Evolutionary conservation across 202 grass and related monocot species (phyloP), one percentile per base, ranked within the genome.

Genomic region (Carex arenaria): DNA sequence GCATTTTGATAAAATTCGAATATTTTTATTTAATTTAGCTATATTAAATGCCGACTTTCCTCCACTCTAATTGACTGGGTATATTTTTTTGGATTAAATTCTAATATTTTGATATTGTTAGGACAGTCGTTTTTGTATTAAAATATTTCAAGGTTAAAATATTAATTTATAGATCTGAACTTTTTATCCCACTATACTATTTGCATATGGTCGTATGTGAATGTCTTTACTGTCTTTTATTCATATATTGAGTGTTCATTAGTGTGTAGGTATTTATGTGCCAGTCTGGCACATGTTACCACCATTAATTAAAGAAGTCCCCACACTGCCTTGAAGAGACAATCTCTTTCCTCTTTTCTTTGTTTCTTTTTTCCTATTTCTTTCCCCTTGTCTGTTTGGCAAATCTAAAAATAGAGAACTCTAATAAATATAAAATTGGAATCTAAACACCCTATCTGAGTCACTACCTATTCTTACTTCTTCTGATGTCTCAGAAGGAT

Each of bases 221-320:
- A 5, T 80, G 71, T 84, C 61, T 70, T 78, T 72, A 63, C 62
- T 13, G 13, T 45, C 63, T 51, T 53, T 51, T 82, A 67, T 69
- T 82, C 64, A 67, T 36, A 31, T 78, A 78, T 9, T 56, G 73
- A 54, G 17, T 60, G 73, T 38, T 84, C 68, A 61, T 79, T 64
- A 31, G 47, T 31, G 20, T 85, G 62, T 43, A 43, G 63, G 61
- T 32, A 43, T 78, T 79, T 71, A 83, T 89, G 61, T 47, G 65
- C 87, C 83, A 86, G 87, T 57, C 69, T 89, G 87, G 67, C 77
- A 77, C 87, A 89, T 86, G 87, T 86, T 85, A 79, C 71, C 31
- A 78, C 80, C 90, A 90, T 91, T 89, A 55, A 84, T 80, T 89
- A 68, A 34, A 53, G 34, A 45, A 77, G 85, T 82, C 75, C 88